These are phyloP conservation scores for Phellopilus nigrolimitatus DNA, from an alignment of 1,284 basidiomycete genomes.

Conservation along the genomic window DNA sequence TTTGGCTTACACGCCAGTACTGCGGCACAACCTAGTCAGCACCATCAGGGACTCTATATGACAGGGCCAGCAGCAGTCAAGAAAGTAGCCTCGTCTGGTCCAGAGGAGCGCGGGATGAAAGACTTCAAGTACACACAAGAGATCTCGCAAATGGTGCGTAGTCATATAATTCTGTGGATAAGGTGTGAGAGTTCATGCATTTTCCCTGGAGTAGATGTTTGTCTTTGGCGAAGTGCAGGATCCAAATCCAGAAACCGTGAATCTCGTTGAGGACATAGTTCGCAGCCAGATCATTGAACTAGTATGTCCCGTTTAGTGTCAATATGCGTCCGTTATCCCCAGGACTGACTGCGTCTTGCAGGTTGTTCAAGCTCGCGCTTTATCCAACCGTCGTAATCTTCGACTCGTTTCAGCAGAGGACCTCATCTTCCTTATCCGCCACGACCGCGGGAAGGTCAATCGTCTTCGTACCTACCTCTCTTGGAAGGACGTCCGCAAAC, in stretches of 20 bases:
- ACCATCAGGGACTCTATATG: conserved; percentile 7
- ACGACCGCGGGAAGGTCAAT: conserved; percentile 94
- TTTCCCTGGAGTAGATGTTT: conserved; percentile 68
- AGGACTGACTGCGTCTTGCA: conserved; percentile 30
- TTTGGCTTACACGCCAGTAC: too few species aligned
- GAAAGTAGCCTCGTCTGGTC: conserved; percentile 1
- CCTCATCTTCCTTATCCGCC: conserved; percentile 93
- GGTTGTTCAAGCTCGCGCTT: conserved; percentile 87
- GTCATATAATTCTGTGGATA: not conserved
- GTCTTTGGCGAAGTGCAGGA: conserved; percentile 96
- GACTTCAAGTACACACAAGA: conserved; percentile 76
- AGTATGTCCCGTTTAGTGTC: conserved; percentile 40
- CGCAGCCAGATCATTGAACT: conserved; percentile 90
- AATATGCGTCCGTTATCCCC: not conserved
- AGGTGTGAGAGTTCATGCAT: not conserved
- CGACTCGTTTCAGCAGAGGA: conserved; percentile 90
- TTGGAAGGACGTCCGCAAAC: conserved; percentile 97
- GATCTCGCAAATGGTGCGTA: conserved; percentile 76
- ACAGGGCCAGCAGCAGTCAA: conserved; percentile 1
- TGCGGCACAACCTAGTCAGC: too few species aligned
- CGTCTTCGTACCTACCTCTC: conserved; percentile 90
- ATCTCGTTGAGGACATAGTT: conserved; percentile 95
- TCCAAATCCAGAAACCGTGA: conserved; percentile 82
- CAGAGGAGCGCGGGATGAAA: conserved; percentile 23
- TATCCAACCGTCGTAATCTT: conserved; percentile 79